Evolutionary conservation across 495 filamentous ascomycete genomes (phyloP).

Genomic region (Entonaema liquescens): DNA sequence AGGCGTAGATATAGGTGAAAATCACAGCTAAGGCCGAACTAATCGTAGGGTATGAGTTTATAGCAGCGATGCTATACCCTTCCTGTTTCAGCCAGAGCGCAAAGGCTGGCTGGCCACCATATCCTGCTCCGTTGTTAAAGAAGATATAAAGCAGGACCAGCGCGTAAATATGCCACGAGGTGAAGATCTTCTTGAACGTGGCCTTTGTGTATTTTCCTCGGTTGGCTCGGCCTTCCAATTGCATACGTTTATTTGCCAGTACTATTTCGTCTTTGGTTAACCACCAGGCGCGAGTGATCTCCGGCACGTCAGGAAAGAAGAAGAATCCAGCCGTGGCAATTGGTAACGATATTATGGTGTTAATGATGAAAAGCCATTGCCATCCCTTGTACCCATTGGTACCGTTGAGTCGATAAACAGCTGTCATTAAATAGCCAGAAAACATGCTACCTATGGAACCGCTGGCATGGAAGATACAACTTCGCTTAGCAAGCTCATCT

Average conservation of each 20-base stretch:
- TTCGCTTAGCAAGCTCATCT: constrained; percentile 65
- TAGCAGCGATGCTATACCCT: constrained; percentile 47
- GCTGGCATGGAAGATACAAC: constrained; percentile 69
- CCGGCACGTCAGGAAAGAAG: constrained; percentile 67
- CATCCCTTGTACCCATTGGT: constrained; percentile 55
- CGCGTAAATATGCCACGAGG: constrained; percentile 56
- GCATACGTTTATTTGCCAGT: constrained; percentile 56
- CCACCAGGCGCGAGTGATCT: constrained; percentile 65
- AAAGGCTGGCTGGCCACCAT: constrained; percentile 48
- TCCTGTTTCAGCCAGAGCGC: constrained; percentile 50
- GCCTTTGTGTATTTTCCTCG: constrained; percentile 49
- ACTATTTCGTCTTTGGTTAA: constrained; percentile 51
- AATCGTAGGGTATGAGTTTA: constrained; percentile 58
- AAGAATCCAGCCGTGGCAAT: constrained; percentile 65
- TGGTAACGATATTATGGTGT: constrained; percentile 56
- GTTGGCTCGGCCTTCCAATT: constrained; percentile 52
- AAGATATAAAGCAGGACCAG: constrained; percentile 51
- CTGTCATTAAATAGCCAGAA: constrained; percentile 67
- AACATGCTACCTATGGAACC: constrained; percentile 64
- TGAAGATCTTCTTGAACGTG: constrained; percentile 53
- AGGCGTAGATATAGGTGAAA: constrained; percentile 53
- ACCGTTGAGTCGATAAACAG: constrained; percentile 64
- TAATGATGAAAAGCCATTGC: constrained; percentile 63
- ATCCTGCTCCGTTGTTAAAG: constrained; percentile 47
- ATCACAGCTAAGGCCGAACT: constrained; percentile 55